These are phyloP conservation scores for Metarhizium guizhouense DNA, from an alignment of 2,329 filamentous ascomycete genomes.

Conservation along the genomic window DNA sequence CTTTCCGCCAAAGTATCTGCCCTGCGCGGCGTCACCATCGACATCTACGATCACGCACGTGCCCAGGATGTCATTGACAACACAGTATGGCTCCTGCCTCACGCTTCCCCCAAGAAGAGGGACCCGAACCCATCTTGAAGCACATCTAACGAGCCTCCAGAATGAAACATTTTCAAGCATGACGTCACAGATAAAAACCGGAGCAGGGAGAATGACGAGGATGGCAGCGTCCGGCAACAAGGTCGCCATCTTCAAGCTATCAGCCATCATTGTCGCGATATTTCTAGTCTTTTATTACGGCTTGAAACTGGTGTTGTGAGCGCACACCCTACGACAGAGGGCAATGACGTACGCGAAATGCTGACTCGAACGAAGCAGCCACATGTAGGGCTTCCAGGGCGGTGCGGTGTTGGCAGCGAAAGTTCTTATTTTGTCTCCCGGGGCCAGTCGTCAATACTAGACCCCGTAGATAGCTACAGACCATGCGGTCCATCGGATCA, in stretches of 20 bases:
- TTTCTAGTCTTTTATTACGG: constrained; percentile 72
- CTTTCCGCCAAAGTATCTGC: constrained; percentile 86
- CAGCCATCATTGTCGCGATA: constrained; percentile 66
- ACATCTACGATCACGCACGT: constrained; percentile 95
- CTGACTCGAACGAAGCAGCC: not conserved
- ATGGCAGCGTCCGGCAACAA: constrained; percentile 92
- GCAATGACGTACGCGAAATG: not conserved
- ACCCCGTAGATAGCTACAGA: not conserved
- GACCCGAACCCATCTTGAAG: not conserved
- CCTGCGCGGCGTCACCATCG: constrained; percentile 85
- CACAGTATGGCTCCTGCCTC: constrained; percentile 47
- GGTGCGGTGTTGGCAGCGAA: not conserved
- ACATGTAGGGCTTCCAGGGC: not conserved
- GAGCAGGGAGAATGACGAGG: constrained; percentile 69
- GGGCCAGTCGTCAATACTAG: not conserved
- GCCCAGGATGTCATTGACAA: constrained; percentile 82
- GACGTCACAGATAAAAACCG: constrained; percentile 72
- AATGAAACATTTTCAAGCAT: constrained; percentile 88
- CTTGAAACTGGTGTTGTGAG: constrained; percentile 51
- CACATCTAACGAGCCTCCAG: constrained; percentile 29
- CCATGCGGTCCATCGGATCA: not conserved
- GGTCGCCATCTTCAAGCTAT: constrained; percentile 81
- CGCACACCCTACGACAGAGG: not conserved
- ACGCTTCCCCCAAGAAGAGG: no score
- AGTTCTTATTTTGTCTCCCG: not conserved